phyloP scores from a whole-genome alignment of 2,329 filamentous ascomycete species.

The Grosmannia serpens region DNA sequence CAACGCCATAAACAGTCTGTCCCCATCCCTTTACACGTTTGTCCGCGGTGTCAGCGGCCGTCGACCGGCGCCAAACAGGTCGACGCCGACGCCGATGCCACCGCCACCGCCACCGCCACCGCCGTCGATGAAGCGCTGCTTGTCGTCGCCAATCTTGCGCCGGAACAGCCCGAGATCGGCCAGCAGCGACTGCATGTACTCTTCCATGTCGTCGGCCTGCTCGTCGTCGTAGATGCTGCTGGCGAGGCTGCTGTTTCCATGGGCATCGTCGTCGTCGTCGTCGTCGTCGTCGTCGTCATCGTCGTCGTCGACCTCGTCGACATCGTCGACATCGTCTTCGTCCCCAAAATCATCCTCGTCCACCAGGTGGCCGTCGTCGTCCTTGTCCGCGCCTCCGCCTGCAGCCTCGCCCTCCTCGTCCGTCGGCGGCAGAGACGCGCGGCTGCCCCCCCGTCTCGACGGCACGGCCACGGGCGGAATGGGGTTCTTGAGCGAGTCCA shows the following conservation, averaged over 20 bases:
- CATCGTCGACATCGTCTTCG: conserved; percentile 2
- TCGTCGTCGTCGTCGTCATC: conserved; percentile 17
- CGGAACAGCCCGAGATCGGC: conserved; percentile 71
- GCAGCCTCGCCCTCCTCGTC: no score
- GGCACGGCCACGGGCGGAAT: conserved; percentile 51
- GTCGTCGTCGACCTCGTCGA: conserved; percentile 16
- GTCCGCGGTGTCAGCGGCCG: conserved; percentile 33
- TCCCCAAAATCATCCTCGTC: background rate
- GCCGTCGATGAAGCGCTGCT: conserved; percentile 60
- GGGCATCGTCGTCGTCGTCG: conserved; percentile 44
- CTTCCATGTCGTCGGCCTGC: conserved; percentile 57
- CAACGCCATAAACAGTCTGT: background rate
- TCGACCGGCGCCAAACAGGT: conserved; percentile 33
- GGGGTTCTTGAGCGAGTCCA: conserved; percentile 81
- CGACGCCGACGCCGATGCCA: background rate
- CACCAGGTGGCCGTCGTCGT: no score
- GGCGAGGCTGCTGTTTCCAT: conserved; percentile 23
- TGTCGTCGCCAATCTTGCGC: conserved; percentile 77
- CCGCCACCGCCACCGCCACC: background rate
- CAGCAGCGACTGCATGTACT: conserved; percentile 75
- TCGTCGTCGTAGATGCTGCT: conserved; percentile 36
- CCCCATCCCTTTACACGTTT: conserved; percentile 12
- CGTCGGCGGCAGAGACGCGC: conserved; percentile 8
- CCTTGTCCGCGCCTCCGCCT: no score
- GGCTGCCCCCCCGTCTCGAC: conserved; percentile 4